Conservation (phyloP, 2,329 filamentous ascomycete species). For the Talaromyces sp. region DNA sequence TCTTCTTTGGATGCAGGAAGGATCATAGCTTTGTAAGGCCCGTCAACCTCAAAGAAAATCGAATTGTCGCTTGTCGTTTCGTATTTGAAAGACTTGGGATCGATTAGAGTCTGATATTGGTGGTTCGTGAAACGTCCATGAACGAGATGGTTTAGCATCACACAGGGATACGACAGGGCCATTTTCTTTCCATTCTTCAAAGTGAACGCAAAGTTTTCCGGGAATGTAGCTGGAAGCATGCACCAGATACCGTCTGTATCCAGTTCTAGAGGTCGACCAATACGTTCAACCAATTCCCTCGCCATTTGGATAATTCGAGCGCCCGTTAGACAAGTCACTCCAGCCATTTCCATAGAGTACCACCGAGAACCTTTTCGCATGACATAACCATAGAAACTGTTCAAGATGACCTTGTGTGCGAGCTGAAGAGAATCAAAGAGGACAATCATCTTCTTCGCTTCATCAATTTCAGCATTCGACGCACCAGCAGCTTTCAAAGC, state of each 20-base stretch:
- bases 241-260: constrained; percentile 99
- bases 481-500: constrained; percentile 79
- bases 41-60: constrained; percentile 99
- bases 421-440: constrained; percentile 93
- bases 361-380: constrained; percentile 98
- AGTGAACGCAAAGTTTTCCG: constrained; percentile 93
- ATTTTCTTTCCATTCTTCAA: constrained; percentile 95
- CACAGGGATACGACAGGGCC: constrained; percentile 94
- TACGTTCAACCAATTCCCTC: constrained; percentile 84
- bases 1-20: constrained; percentile 97
- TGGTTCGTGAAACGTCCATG: constrained; percentile 94
- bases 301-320: constrained; percentile 97
- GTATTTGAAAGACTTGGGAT: constrained; percentile 78
- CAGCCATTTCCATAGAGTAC: constrained; percentile 99
- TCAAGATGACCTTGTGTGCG: constrained; percentile 97
- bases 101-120: constrained; percentile 87
- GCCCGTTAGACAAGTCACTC: constrained; percentile 93
- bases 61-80: constrained; percentile 98
- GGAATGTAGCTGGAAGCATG: constrained; percentile 93
- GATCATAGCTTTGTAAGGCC: constrained; percentile 96
- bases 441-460: constrained; percentile 98
- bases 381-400: constrained; percentile 98
- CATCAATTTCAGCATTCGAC: constrained; percentile 71
- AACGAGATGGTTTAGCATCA: constrained; percentile 98
- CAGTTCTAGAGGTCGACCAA: constrained; percentile 86